Base-by-base conservation (phyloP, 306 rosid genomes). In the Mimosa bimucronata region DNA sequence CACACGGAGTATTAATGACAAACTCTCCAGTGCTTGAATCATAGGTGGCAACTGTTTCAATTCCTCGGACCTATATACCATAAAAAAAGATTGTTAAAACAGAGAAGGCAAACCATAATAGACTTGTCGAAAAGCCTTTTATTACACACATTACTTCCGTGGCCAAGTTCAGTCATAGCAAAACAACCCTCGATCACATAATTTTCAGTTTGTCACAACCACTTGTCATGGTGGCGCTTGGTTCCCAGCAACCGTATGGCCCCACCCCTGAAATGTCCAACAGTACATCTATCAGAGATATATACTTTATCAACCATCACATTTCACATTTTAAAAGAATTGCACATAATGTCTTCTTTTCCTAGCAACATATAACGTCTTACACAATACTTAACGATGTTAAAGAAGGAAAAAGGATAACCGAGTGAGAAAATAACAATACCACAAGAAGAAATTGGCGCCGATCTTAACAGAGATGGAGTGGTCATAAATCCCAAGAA, bases 91-190 rank as follows among this genome's bases (percentile, higher is more conserved):
- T 82, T 57, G 79, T 42, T 58, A 74, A 79, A 71, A 78, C 37
- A 21, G 34, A 66, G 1, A 75, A 60, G 25, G 25, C 12, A 40
- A 83, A 45, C 42, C 48, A 73, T 37, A 74, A 70, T 38, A 48
- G 23, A 66, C 41, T 42, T 57, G 84, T 64, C 69, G 68, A 87
- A 75, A 52, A 62, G 62, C 75, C 71, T 78, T n/a, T n/a, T n/a
- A n/a, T 77, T 66, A 87, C 97, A 71, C 90, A 95, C 98, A 89
- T 95, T 95, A 83, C 98, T 91, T 80, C 98, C 97, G 64, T 95
- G 98, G 67, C 98, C 98, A 79, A 95, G 85, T 82, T 95, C 98
- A 7, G 98, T 73, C 98, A 95, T 92, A 25, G 98, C 96, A 87
- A 93, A 92, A 83, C 98, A 95, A 31, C 98, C 96, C 90, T 84